Percentiles rank a stretch among this genome's conserved stretches.
Evolutionary conservation across 768 basidiomycete genomes (phyloP).

Genomic region (Suillus decipiens): DNA sequence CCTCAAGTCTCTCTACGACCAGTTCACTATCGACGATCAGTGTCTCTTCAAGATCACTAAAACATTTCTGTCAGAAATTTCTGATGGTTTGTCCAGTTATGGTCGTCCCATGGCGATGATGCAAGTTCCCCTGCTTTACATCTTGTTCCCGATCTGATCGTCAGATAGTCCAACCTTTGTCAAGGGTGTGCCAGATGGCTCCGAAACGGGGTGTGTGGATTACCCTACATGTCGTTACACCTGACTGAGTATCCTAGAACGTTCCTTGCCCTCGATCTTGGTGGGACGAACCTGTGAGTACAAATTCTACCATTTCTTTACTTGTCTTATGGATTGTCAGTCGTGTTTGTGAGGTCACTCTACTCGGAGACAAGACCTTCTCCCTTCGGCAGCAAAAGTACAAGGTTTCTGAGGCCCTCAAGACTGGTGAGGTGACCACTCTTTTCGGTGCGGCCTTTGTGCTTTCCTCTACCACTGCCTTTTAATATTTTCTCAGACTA

Average conservation of each 20-base stretch:
- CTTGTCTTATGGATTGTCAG: conserved; percentile 40
- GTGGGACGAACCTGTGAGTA: conserved; percentile 94
- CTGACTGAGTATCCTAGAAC: conserved; percentile 52
- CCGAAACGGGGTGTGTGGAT: conserved; percentile 79
- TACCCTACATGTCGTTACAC: conserved; percentile 11
- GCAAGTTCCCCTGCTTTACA: conserved; percentile 39
- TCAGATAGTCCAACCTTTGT: conserved; percentile 83
- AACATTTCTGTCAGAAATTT: conserved; percentile 81
- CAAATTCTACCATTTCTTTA: background rate
- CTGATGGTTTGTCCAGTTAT: conserved; percentile 70
- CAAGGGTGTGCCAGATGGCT: conserved; percentile 91
- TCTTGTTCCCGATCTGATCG: background rate
- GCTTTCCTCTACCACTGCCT: conserved; percentile 7
- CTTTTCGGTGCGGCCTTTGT: conserved; percentile 69
- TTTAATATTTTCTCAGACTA: conserved; percentile 63
- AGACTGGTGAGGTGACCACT: conserved; percentile 85
- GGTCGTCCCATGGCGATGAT: conserved; percentile 92
- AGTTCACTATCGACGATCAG: conserved; percentile 68
- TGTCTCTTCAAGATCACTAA: conserved; percentile 68
- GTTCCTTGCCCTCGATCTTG: conserved; percentile 94
- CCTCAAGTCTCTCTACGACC: conserved; percentile 66
- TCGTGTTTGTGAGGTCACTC: conserved; percentile 90
- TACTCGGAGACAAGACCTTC: conserved; percentile 91
- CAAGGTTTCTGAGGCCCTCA: conserved; percentile 90
- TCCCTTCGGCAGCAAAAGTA: conserved; percentile 93